These are phyloP conservation scores for Microstegium vimineum DNA, from an alignment of 176 grass and related monocot species.

Conservation along the genomic window DNA sequence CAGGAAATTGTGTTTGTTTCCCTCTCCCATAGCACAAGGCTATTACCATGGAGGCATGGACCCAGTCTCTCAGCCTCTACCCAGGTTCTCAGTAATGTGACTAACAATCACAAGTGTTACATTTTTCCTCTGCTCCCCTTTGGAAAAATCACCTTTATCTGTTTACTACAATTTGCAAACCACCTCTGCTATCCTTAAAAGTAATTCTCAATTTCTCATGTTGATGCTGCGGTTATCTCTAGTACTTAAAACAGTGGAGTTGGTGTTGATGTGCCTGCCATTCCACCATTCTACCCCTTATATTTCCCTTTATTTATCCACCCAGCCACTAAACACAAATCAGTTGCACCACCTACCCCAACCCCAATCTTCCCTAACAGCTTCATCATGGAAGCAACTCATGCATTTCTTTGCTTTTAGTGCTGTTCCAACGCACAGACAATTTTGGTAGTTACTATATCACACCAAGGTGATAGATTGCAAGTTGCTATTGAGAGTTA, in stretches of 20 bases:
- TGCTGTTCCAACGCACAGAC: neutral
- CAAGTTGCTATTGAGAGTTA: neutral
- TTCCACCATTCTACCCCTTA: neutral
- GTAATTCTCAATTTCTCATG: neutral
- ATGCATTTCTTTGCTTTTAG: neutral
- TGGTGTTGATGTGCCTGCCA: neutral
- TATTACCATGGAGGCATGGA: too few relatives aligned
- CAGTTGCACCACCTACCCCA: neutral
- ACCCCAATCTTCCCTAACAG: neutral
- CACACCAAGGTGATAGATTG: neutral
- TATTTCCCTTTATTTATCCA: neutral
- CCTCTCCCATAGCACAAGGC: too few relatives aligned
- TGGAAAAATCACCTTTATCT: neutral
- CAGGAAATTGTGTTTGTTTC: too few relatives aligned
- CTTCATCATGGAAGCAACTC: neutral
- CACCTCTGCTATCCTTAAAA: neutral
- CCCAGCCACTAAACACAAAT: neutral
- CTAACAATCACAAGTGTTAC: too few relatives aligned
- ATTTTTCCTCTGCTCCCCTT: neutral
- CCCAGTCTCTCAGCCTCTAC: too few relatives aligned
- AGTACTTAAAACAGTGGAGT: neutral
- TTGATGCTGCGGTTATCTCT: neutral
- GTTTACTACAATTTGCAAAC: neutral
- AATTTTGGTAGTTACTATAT: neutral
- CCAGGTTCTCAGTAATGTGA: too few relatives aligned